phyloP scores from a whole-genome alignment of 2,329 filamentous ascomycete genomes.

The Davidsoniella eucalypti region DNA sequence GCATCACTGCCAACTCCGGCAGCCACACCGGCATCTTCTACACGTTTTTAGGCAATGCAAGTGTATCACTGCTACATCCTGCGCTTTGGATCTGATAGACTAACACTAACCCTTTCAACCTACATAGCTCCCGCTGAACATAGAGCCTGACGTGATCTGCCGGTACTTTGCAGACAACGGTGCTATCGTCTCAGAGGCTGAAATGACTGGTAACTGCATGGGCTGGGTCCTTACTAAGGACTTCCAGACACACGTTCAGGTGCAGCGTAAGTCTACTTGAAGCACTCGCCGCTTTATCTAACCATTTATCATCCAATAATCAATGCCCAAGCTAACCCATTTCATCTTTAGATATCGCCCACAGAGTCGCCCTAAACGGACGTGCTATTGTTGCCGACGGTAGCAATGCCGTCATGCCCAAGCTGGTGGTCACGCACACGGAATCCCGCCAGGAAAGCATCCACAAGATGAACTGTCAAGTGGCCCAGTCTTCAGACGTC shows the following conservation, averaged over 20 bases:
- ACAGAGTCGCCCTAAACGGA: neutral
- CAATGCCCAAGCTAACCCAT: neutral
- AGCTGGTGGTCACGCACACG: neutral
- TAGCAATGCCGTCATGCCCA: neutral
- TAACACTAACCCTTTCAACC: neutral
- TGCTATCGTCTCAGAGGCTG: neutral
- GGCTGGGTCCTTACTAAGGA: slow-evolving; percentile 1
- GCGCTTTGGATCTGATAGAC: neutral
- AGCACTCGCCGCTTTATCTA: neutral
- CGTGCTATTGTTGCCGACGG: neutral
- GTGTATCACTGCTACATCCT: neutral
- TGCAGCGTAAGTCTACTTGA: slow-evolving; percentile 1
- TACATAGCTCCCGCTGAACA: neutral
- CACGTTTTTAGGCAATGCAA: slow-evolving; percentile 3
- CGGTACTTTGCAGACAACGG: slow-evolving; percentile 1
- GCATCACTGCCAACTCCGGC: neutral
- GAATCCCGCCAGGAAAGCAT: neutral
- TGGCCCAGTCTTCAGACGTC: neutral
- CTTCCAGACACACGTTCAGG: neutral
- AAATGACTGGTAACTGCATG: neutral
- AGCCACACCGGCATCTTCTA: neutral
- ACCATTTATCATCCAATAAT: neutral
- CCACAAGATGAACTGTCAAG: neutral
- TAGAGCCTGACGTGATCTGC: neutral
- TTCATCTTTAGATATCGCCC: neutral